Conservation (phyloP, 345 rosid species). For the Aquilaria sinensis region DNA sequence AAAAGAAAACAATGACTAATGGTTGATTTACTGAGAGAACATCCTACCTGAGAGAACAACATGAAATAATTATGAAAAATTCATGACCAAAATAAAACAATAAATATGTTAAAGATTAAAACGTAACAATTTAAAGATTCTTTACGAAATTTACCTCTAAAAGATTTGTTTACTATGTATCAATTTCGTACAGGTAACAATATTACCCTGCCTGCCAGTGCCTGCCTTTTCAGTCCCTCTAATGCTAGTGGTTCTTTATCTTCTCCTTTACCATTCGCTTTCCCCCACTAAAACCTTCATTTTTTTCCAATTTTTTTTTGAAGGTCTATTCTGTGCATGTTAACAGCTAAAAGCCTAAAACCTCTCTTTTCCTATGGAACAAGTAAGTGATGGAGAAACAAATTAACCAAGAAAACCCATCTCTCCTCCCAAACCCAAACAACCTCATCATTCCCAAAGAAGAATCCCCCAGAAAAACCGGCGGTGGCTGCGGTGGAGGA, state of each 20-base stretch:
- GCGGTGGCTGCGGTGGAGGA: conserved; percentile 20
- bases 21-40: too few relatives aligned
- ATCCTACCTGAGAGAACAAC: too few relatives aligned
- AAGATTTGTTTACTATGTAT: too few relatives aligned
- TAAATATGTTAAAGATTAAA: too few relatives aligned
- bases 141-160: too few relatives aligned
- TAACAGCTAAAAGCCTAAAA: conserved; percentile 26
- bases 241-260: conserved; percentile 36
- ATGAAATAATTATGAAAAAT: too few relatives aligned
- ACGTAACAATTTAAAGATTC: too few relatives aligned
- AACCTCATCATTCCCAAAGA: conserved; percentile 14
- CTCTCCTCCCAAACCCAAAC: conserved; percentile 25
- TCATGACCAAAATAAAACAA: too few relatives aligned
- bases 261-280: conserved; percentile 9
- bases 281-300: not conserved
- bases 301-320: not conserved
- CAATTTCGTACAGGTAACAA: too few relatives aligned
- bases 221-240: conserved; percentile 7
- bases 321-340: conserved; percentile 3
- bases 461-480: conserved; percentile 34
- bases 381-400: conserved; percentile 66
- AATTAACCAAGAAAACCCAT: conserved; percentile 33
- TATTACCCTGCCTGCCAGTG: too few relatives aligned
- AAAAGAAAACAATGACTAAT: too few relatives aligned
- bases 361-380: conserved; percentile 4